Evolutionary conservation across 2,329 filamentous ascomycete species (phyloP).

Genomic region (Fusarium nisikadoi): DNA sequence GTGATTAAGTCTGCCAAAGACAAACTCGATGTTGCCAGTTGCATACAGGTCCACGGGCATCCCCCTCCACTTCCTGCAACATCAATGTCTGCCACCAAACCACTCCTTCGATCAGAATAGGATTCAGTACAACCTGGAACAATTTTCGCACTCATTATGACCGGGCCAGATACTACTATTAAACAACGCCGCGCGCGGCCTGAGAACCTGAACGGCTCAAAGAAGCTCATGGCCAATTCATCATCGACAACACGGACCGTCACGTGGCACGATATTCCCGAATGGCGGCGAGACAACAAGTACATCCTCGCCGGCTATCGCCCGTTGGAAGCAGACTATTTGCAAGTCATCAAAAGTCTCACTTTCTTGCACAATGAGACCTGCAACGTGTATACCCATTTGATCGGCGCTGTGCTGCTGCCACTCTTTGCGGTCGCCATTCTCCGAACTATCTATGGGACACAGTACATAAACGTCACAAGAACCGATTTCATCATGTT

Average conservation of each 20-base stretch:
- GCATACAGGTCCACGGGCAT: neutral
- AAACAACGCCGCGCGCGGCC: neutral
- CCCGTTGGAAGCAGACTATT: neutral
- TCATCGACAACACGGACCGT: neutral
- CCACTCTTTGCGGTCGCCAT: neutral
- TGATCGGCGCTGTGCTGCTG: neutral
- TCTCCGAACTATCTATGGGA: neutral
- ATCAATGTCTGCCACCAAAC: neutral
- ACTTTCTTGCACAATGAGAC: conserved; percentile 4
- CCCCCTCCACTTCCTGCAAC: neutral
- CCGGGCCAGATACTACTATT: neutral
- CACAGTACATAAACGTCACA: fast-evolving
- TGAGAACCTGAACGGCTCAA: neutral
- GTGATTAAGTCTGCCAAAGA: neutral
- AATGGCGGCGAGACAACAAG: neutral
- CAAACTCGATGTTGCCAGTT: neutral
- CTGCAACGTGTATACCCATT: neutral
- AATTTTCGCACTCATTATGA: neutral
- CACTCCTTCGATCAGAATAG: neutral
- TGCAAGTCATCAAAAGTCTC: neutral
- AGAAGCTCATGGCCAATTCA: neutral
- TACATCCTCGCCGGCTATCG: neutral
- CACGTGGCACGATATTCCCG: neutral
- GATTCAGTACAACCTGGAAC: neutral
- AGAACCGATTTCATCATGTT: neutral